Base-by-base conservation (phyloP, 805 yeast genomes). In the Candida golubevii region DNA sequence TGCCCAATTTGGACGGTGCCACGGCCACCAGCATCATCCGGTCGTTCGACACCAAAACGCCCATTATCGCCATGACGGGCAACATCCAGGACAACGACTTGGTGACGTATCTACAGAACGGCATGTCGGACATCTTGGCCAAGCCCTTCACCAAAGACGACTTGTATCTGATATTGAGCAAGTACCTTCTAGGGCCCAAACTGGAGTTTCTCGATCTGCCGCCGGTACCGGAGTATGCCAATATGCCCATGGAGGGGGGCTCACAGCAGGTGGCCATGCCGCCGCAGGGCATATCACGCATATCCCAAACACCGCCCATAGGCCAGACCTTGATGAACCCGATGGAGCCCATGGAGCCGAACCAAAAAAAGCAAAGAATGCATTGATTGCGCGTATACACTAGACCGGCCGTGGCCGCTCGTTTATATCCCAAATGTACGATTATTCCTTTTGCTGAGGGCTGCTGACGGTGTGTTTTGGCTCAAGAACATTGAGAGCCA, bases 41-140 rank as follows among this genome's bases (percentile, higher is more conserved):
- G 54, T 80, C 84, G 14, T 87, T 88, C 60, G 95, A 89, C 62
- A 79, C 80, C 15, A 77, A 77, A 42, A 88, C 97, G 0, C 98
- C 98, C 10, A 87, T 93, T 50, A 84, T 93, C 53, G 95, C 96
- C 28, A 88, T 88, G 96, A 88, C 96, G 1, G 95, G 96, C 34
- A 88, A 88, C 59, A 85, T 88, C 45, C 84, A 85, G 53, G 87
- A 84, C 51, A 80, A 83, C 53, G 96, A 88, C 62, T 71, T 88
- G 46, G 85, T 85, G 38, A 84, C 82, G 1, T 88, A 86, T 61
- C 67, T 87, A 47, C 84, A 83, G 54, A 88, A 88, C 57, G 97
- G 97, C 5, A 89, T 89, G 88, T 83, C 87, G 46, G 96, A 88
- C 63, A 88, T 93, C 32, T 70, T 93, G 50, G 95, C 96, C 5